Evolutionary conservation across 129 eudicot genomes (phyloP), one percentile per base, ranked within the genome.

Genomic region (Centaurea solstitialis): DNA sequence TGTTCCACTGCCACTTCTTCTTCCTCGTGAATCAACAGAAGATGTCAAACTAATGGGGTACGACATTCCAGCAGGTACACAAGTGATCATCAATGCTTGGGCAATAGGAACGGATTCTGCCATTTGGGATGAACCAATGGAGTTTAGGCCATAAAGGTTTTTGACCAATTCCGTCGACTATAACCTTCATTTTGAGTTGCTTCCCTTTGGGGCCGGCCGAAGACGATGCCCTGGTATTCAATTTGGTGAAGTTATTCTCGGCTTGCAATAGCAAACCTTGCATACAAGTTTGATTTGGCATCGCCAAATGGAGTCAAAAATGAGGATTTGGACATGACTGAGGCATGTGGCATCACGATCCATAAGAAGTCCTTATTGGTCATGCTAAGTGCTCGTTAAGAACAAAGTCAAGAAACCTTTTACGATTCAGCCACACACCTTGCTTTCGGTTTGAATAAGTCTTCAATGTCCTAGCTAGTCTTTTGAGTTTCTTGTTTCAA

Each of bases 201-300:
- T 86, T 23, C 81, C 89, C 0, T 88, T 88, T 75, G 85, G 91
- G 17, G 72, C 84, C 1, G 88, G 91, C 0, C 76, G 89, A 41
- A 85, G 91, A 66, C 80, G 87, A 9, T 92, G 97, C 24, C 97
- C 97, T 1, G 97, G 97, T 0, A 77, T 75, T 33, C 47, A 59
- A 4, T 91, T 87, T 75, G 85, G 90, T 0, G 67, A 77, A 24
- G 85, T 85, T 13, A 73, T 79, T 18, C 76, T 15, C 20, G 89
- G 79, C 86, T 87, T 53, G 83, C 74, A 13, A 28, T 89, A 26
- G 97, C 92, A 6, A 89, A 80, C 20, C 9, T 89, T 7, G 83
- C 86, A 80, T 74, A 77, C n/a, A 79, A 72, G 28, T 91, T 81
- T 61, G 76, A 89, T 80, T 76, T 87, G 41, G 67, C 37, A 10